These are phyloP conservation scores for Fusarium camptoceras DNA, from an alignment of 2,329 filamentous ascomycete species.

Conservation along the genomic window DNA sequence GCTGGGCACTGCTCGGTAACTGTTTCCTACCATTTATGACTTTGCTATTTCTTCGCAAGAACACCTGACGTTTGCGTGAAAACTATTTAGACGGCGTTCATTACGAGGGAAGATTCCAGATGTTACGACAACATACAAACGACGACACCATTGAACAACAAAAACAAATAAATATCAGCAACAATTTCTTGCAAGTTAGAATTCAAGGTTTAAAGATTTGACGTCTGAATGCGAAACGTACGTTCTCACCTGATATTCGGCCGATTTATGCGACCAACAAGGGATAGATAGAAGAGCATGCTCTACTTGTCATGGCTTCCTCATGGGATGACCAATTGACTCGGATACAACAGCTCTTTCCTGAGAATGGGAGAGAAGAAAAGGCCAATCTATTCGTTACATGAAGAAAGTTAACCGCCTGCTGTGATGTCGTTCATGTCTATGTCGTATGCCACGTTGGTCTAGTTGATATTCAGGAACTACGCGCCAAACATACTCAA, in stretches of 20 bases:
- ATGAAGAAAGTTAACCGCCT: constrained; percentile 20
- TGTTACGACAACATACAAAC: constrained; percentile 24
- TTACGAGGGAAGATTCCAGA: constrained; percentile 29
- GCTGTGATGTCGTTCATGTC: constrained; percentile 24
- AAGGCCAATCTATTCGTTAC: constrained; percentile 25
- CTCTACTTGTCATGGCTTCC: background rate
- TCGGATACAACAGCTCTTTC: constrained; percentile 15
- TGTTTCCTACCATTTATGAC: constrained; percentile 21
- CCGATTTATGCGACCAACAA: constrained; percentile 13
- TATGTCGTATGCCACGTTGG: constrained; percentile 7
- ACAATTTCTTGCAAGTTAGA: constrained; percentile 33
- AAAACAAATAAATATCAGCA: constrained; percentile 3
- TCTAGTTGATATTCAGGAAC: constrained; percentile 9
- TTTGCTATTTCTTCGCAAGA: constrained; percentile 14
- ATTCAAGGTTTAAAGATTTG: constrained; percentile 15
- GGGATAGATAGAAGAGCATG: constrained; percentile 5
- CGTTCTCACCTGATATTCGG: constrained; percentile 26
- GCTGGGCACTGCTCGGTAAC: background rate
- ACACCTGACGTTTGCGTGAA: constrained; percentile 31
- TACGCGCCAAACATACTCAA: background rate
- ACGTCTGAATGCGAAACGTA: constrained; percentile 7
- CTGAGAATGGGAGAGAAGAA: constrained; percentile 8
- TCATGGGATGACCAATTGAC: background rate
- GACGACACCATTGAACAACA: background rate
- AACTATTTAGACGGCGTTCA: constrained; percentile 45